These are phyloP conservation scores for Pythium rishiriense DNA, from an alignment of 352 stramenopile species.

Conservation along the genomic window DNA sequence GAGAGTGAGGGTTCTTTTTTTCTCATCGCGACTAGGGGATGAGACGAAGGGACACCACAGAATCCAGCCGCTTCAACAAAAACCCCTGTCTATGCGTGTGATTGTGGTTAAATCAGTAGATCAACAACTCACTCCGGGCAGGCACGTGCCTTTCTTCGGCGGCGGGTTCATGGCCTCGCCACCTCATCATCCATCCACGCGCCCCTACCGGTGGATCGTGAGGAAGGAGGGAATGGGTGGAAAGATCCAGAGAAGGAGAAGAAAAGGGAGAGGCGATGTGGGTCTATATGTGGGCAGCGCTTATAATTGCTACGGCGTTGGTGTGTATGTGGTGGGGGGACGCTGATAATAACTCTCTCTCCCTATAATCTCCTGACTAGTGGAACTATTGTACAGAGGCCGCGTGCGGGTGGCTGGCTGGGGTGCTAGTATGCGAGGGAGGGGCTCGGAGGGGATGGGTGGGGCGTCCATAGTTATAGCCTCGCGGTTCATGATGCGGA, in stretches of 20 bases:
- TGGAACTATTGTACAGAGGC: constrained; percentile 15
- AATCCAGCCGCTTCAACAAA: constrained; percentile 16
- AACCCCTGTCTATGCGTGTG: not conserved
- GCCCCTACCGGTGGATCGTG: not conserved
- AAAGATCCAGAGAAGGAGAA: not conserved
- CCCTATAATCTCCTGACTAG: constrained; percentile 4
- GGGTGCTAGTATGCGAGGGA: too few species aligned
- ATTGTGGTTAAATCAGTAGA: constrained; percentile 1
- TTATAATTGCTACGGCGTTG: not conserved
- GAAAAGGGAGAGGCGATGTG: not conserved
- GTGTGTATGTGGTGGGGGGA: not conserved
- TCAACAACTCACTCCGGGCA: not conserved
- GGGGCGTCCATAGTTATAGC: not conserved
- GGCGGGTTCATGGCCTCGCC: too few species aligned
- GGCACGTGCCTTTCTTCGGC: not conserved
- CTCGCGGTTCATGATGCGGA: not conserved
- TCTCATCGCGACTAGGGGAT: constrained; percentile 13
- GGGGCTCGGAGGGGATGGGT: too few species aligned
- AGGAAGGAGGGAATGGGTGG: too few species aligned
- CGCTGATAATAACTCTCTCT: constrained; percentile 11
- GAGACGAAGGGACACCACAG: constrained; percentile 13
- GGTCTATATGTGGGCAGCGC: not conserved
- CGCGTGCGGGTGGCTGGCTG: not conserved
- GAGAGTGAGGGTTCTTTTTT: constrained; percentile 11
- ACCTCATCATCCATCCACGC: not conserved